Conservation (phyloP, 2,329 filamentous ascomycete genomes). For the Tolypocladium tundrense region DNA sequence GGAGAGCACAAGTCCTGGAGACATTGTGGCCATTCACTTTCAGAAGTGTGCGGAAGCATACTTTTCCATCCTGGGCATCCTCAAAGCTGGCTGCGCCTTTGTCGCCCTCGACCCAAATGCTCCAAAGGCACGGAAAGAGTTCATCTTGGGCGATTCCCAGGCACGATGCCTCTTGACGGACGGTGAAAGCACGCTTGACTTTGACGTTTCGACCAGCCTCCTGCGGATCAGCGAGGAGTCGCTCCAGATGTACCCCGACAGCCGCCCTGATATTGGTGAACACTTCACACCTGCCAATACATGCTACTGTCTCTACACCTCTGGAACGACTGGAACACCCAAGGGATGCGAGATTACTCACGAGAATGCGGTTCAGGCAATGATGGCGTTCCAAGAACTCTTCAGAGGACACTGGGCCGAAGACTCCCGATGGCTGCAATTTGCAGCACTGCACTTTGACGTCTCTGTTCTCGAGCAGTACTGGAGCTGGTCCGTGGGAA, state of each 20-base stretch:
- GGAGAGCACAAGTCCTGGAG: slow-evolving; percentile 39
- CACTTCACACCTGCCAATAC: slow-evolving; percentile 37
- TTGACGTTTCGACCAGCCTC: slow-evolving; percentile 19
- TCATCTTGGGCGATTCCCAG: slow-evolving; percentile 65
- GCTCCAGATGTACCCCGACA: slow-evolving; percentile 15
- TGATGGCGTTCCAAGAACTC: slow-evolving; percentile 74
- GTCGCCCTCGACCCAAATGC: slow-evolving; percentile 70
- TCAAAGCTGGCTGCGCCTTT: slow-evolving; percentile 75
- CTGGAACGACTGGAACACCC: slow-evolving; percentile 74
- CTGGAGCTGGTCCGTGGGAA: slow-evolving; percentile 89
- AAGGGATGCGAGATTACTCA: slow-evolving; percentile 87
- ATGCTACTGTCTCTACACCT: slow-evolving; percentile 81
- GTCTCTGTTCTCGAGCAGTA: slow-evolving; percentile 90
- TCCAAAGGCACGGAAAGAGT: slow-evolving; percentile 61
- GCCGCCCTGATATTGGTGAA: slow-evolving; percentile 1
- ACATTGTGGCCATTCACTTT: slow-evolving; percentile 67
- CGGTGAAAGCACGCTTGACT: slow-evolving; percentile 16
- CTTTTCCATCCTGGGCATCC: slow-evolving; percentile 68
- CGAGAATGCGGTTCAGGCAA: slow-evolving; percentile 78
- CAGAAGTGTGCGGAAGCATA: slow-evolving; percentile 79
- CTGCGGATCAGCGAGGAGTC: slow-evolving; percentile 20
- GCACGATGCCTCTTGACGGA: slow-evolving; percentile 54
- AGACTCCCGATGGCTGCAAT: slow-evolving; percentile 76
- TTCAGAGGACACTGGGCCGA: slow-evolving; percentile 66
- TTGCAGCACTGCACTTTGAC: slow-evolving; percentile 90